Evolutionary conservation across 2,329 filamentous ascomycete species (phyloP), one percentile per base, ranked within the genome.

Genomic region (Truncatella angustata): DNA sequence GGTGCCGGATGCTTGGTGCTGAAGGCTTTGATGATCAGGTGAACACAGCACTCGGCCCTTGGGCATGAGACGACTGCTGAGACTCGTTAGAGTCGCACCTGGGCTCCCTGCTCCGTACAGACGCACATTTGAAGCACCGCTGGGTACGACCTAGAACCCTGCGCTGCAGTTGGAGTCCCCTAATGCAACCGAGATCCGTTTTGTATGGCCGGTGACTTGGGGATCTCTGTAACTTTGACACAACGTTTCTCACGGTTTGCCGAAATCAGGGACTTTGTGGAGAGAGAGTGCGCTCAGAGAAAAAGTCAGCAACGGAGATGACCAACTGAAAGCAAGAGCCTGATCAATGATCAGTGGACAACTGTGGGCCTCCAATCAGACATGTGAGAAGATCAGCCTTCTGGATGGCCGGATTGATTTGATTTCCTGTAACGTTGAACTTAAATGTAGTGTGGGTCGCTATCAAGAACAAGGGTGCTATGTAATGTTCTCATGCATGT

Each of bases 371-470:
- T 11, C 24, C 37, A 40, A 40, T 21, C 37, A 20, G 37, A 21
- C 18, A 23, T 26, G 18, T 34, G 32, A 48, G 6, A 32, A 36
- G 47, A 50, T 43, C 47, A 43, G 47, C 37, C 47, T 50, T 40
- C 37, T 30, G 47, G 46, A 37, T 49, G 35, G 12, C 28, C 24
- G 48, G 37, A n/a, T n/a, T n/a, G n/a, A n/a, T n/a, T n/a, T 50
- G 48, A 50, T 44, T 37, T 44, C 28, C 49, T 51, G 49, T 51
- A 51, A 51, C 49, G 49, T 51, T 51, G 49, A 51, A 43, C 49
- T 45, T 39, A 35, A 51, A 43, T 40, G 35, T 23, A 36, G 34
- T 16, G 47, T 50, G 47, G 47, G 44, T 28, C 21, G 32, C 16
- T 32, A 32, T 50, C 35, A 26, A 42, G 20, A 14, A 30, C 47